A percentile compares a stretch with the other conserved stretches of the same genome.
phyloP scores from a whole-genome alignment of 164 flowering plant species.

The Aristolochia californica region DNA sequence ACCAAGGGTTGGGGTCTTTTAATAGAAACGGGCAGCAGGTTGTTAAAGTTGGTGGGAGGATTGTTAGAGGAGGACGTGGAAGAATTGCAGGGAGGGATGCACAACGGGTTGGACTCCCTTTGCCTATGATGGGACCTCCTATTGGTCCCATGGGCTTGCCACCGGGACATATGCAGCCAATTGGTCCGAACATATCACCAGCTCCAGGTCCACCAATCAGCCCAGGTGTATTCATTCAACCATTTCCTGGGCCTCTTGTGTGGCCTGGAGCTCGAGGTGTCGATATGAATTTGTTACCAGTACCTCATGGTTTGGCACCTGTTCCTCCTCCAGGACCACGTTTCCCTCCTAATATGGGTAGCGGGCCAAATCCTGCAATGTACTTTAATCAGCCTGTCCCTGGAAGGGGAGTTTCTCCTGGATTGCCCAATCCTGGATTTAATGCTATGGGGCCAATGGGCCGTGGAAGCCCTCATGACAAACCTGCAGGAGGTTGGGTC shows the following conservation, averaged over 20 bases:
- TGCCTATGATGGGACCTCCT: constrained; percentile 71
- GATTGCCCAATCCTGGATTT: too few relatives aligned
- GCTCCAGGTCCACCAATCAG: constrained; percentile 81
- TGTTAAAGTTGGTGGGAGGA: constrained; percentile 47
- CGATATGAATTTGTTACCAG: constrained; percentile 70
- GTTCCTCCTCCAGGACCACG: constrained; percentile 55
- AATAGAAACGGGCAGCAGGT: constrained; percentile 47
- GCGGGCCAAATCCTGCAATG: constrained; percentile 54
- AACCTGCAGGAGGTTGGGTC: constrained; percentile 54
- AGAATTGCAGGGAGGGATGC: constrained; percentile 65
- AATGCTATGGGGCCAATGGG: constrained; percentile 40
- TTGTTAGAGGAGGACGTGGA: constrained; percentile 73
- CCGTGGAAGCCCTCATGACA: constrained; percentile 61
- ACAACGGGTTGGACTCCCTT: constrained; percentile 54
- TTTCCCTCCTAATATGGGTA: constrained; percentile 51
- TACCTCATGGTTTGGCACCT: constrained; percentile 61
- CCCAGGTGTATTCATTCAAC: constrained; percentile 70
- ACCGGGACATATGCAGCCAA: constrained; percentile 68
- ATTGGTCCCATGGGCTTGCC: constrained; percentile 86
- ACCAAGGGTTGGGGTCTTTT: constrained; percentile 44
- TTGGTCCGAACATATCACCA: constrained; percentile 71
- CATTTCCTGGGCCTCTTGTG: constrained; percentile 66
- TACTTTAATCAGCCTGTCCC: constrained; percentile 64
- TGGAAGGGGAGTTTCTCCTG: constrained; percentile 56
- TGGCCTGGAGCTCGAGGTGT: constrained; percentile 89